phyloP scores from a whole-genome alignment of 345 rosid genomes.

The Gossypium herbaceum region DNA sequence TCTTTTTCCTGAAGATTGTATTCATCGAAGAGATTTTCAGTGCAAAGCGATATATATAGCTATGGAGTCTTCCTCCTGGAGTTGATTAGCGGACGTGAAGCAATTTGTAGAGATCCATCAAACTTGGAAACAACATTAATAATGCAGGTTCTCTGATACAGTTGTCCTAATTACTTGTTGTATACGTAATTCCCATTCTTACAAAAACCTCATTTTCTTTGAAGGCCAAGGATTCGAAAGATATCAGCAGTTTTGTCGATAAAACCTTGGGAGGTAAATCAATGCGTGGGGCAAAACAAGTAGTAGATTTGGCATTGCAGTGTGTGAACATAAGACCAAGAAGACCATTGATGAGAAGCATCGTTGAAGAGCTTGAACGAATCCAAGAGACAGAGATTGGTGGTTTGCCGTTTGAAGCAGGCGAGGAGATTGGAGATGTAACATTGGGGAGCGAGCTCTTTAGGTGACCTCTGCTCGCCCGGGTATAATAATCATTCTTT shows the following conservation, averaged over 20 bases:
- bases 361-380: constrained; percentile 30
- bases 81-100: constrained; percentile 35
- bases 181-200: background rate
- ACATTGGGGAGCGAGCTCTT: constrained; percentile 41
- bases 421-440: constrained; percentile 30
- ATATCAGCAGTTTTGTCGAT: constrained; percentile 20
- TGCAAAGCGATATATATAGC: constrained; percentile 37
- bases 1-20: constrained; percentile 24
- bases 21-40: constrained; percentile 19
- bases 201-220: background rate
- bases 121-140: constrained; percentile 22
- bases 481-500: constrained; percentile 10
- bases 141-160: constrained; percentile 26
- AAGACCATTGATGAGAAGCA: constrained; percentile 32
- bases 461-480: constrained; percentile 11
- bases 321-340: constrained; percentile 25
- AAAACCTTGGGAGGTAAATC: constrained; percentile 16
- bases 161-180: background rate
- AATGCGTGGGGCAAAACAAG: constrained; percentile 18
- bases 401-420: constrained; percentile 18
- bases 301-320: constrained; percentile 29
- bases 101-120: constrained; percentile 18
- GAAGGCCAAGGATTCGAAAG: constrained; percentile 24
- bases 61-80: constrained; percentile 44
- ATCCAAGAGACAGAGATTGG: constrained; percentile 30